Percentiles rank a stretch among this genome's conserved stretches.
Evolutionary conservation across 1,139 yeast genomes (phyloP).

Genomic region (Yamadazyma jaroonii): DNA sequence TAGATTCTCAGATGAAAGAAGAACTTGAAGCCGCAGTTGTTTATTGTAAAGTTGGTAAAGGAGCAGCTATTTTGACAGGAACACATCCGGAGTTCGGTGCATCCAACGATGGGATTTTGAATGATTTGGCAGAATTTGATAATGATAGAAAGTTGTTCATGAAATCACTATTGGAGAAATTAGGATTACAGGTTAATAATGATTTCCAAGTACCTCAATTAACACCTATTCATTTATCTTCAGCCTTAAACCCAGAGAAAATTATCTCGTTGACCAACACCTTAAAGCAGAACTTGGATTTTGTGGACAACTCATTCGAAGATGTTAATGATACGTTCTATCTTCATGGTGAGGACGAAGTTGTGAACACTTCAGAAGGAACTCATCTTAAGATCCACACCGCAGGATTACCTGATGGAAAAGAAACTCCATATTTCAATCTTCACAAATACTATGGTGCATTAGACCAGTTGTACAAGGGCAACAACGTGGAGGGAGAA

Average conservation of each 20-base stretch:
- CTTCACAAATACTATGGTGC: constrained; percentile 51
- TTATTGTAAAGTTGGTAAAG: constrained; percentile 65
- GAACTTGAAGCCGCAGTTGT: constrained; percentile 72
- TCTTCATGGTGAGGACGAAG: constrained; percentile 26
- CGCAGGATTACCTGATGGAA: constrained; percentile 38
- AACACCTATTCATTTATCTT: constrained; percentile 57
- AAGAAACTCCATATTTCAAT: constrained; percentile 71
- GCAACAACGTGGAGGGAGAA: constrained; percentile 23
- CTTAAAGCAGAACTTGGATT: constrained; percentile 39
- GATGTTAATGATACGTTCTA: constrained; percentile 56
- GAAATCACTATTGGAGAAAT: constrained; percentile 48
- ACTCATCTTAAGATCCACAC: constrained; percentile 23
- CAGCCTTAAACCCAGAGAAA: constrained; percentile 23
- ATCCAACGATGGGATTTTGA: constrained; percentile 15
- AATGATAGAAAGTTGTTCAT: constrained; percentile 60
- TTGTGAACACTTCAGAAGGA: constrained; percentile 18
- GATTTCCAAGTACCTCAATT: constrained; percentile 56
- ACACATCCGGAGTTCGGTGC: constrained; percentile 88
- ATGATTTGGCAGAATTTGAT: constrained; percentile 21
- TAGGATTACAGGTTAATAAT: constrained; percentile 68
- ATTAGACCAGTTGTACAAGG: constrained; percentile 30
- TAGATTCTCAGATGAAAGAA: constrained; percentile 25
- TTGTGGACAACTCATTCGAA: constrained; percentile 41
- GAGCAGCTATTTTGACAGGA: constrained; percentile 77
- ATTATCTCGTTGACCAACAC: constrained; percentile 24